Base-by-base conservation (phyloP, 2,329 filamentous ascomycete genomes). In the Neofusicoccum sp. region DNA sequence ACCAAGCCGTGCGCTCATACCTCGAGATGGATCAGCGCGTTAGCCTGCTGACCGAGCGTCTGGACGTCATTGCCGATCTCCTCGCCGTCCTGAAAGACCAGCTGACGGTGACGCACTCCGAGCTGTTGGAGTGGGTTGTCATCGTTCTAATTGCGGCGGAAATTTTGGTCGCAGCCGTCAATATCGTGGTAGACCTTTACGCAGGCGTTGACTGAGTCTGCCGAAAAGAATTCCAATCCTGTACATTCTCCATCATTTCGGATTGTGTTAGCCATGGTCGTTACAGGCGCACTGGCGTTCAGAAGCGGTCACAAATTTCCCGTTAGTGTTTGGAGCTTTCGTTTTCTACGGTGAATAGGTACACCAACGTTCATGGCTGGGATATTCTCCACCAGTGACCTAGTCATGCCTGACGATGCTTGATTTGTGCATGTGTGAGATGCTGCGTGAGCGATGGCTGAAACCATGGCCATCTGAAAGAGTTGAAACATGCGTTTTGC, bases 1-100 rank as follows among this genome's bases (percentile, higher is more conserved):
- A 99, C 73, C 90, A 96, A 74, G 95, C 95, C 59, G 95, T 98
- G 44, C 84, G 95, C 61, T 95, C 89, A 72, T 99, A 99, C 74
- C 81, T 99, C 20, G 95, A 99, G 79, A 98, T 99, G 90, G 95
- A 98, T 75, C 95, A 98, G 80, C 83, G 95, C 61, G 93, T 98
- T 11, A 86, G 87, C 26, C 80, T 99, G 40, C 78, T 99, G 70
- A 98, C 91, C 9, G 93, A 98, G 74, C 82, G 95, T 60, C 78
- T 99, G 66, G 89, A 93, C 65, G 95, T 99, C 58, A 96, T 98
- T 79, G 91, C 90, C 24, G 95, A 98, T 78, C 76, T 98, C 72
- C 78, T 99, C 63, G 91, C 93, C 3, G 93, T 98, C 62, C 78
- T 99, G 58, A 97, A 98, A 76, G 95, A 97, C 75, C 93, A 98